phyloP scores from a whole-genome alignment of 1,139 yeast genomes.

The Suhomyces maxii region DNA sequence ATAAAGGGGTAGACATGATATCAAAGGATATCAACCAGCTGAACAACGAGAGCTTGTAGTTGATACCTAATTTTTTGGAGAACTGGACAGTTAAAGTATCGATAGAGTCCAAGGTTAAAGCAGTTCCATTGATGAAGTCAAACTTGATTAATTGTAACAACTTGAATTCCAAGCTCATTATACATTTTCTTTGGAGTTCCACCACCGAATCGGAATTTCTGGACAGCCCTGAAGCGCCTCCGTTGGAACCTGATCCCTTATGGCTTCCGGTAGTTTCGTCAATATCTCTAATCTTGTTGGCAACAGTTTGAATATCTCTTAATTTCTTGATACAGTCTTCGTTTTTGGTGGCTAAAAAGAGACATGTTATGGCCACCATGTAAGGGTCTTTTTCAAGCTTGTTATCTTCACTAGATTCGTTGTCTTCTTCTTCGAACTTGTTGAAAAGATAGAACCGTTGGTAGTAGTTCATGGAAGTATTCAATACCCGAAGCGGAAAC shows the following conservation, averaged over 20 bases:
- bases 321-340: conserved; percentile 88
- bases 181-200: conserved; percentile 53
- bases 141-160: conserved; percentile 73
- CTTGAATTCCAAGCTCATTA: conserved; percentile 64
- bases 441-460: conserved; percentile 71
- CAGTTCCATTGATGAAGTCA: conserved; percentile 62
- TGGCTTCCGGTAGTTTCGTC: conserved; percentile 18
- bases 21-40: conserved; percentile 83
- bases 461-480: conserved; percentile 68
- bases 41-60: conserved; percentile 47
- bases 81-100: conserved; percentile 73
- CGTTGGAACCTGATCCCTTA: neutral
- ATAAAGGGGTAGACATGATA: conserved; percentile 68
- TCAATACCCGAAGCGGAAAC: conserved; percentile 66
- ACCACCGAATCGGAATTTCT: conserved; percentile 14
- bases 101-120: conserved; percentile 44
- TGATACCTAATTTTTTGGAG: conserved; percentile 53
- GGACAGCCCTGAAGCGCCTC: conserved; percentile 1
- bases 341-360: conserved; percentile 79
- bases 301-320: conserved; percentile 53
- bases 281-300: conserved; percentile 41
- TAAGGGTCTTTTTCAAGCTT: conserved; percentile 36
- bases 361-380: conserved; percentile 68
- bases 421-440: conserved; percentile 43
- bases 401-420: conserved; percentile 11